These are phyloP conservation scores for Clathrus columnatus DNA, from an alignment of 768 basidiomycete genomes.

Conservation along the genomic window DNA sequence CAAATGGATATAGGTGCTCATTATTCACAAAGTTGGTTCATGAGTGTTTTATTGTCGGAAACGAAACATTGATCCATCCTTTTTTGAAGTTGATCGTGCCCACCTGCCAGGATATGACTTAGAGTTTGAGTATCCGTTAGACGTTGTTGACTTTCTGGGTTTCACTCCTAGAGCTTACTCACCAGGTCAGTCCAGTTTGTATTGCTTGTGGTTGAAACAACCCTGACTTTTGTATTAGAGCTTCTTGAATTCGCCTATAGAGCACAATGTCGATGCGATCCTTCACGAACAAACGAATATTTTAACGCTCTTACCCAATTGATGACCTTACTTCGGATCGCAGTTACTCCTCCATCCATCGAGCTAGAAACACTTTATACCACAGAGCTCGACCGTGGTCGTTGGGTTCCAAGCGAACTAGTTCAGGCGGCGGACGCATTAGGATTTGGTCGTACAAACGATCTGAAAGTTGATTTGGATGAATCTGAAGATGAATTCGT, in stretches of 20 bases:
- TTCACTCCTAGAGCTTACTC: conserved; percentile 60
- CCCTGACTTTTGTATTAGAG: conserved; percentile 31
- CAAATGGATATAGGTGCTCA: conserved; percentile 69
- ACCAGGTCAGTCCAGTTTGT: conserved; percentile 45
- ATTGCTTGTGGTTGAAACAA: too few species aligned
- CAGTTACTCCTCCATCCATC: conserved; percentile 30
- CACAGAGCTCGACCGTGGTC: conserved; percentile 52
- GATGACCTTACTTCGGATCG: conserved; percentile 40
- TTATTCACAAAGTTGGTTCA: conserved; percentile 58
- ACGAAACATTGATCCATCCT: conserved; percentile 7
- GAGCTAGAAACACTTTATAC: conserved; percentile 49
- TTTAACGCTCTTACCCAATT: conserved; percentile 52
- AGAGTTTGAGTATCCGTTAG: conserved; percentile 4
- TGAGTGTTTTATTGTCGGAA: neutral
- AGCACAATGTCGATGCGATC: conserved; percentile 77
- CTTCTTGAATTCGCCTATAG: conserved; percentile 71
- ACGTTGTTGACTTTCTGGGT: conserved; percentile 35
- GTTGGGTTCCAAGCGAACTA: conserved; percentile 55
- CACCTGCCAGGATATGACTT: neutral
- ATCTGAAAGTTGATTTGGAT: conserved; percentile 60
- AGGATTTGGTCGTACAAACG: conserved; percentile 57
- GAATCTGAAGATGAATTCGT: conserved; percentile 62
- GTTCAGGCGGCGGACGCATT: conserved; percentile 39
- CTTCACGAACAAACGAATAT: conserved; percentile 49
- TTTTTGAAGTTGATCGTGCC: conserved; percentile 9